Evolutionary conservation across 352 stramenopile genomes (phyloP).

Genomic region (Phytophthora quininea): DNA sequence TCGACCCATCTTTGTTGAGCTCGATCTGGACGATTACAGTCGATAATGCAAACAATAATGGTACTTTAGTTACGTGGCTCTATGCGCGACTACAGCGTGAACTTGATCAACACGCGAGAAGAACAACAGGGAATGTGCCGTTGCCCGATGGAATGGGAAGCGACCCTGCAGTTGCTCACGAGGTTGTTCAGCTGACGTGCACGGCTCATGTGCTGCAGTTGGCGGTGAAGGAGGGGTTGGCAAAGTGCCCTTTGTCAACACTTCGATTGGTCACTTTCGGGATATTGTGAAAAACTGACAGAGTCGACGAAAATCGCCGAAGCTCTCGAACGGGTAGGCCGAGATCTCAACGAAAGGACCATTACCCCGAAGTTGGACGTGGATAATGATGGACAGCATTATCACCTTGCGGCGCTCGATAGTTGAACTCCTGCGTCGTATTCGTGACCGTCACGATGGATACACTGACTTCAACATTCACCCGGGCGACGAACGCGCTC

Average conservation of each 20-base stretch:
- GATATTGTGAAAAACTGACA: neutral
- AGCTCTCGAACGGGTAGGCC: conserved; percentile 1
- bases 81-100: neutral
- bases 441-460: conserved; percentile 1
- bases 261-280: conserved; percentile 1
- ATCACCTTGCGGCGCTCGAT: neutral
- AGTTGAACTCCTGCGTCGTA: neutral
- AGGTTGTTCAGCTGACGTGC: neutral
- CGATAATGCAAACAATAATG: conserved; percentile 1
- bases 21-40: conserved; percentile 4
- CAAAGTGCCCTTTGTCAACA: neutral
- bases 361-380: neutral
- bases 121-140: neutral
- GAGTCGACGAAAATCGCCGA: conserved; percentile 2
- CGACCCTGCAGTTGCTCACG: neutral
- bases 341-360: neutral
- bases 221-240: neutral
- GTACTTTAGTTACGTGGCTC: neutral
- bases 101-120: neutral
- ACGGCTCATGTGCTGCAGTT: neutral
- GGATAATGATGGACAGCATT: conserved; percentile 5
- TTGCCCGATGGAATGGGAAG: neutral
- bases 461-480: neutral
- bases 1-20: neutral
- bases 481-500: neutral